Conservation (phyloP, 2,329 filamentous ascomycete species). For the Trichoderma breve region DNA sequence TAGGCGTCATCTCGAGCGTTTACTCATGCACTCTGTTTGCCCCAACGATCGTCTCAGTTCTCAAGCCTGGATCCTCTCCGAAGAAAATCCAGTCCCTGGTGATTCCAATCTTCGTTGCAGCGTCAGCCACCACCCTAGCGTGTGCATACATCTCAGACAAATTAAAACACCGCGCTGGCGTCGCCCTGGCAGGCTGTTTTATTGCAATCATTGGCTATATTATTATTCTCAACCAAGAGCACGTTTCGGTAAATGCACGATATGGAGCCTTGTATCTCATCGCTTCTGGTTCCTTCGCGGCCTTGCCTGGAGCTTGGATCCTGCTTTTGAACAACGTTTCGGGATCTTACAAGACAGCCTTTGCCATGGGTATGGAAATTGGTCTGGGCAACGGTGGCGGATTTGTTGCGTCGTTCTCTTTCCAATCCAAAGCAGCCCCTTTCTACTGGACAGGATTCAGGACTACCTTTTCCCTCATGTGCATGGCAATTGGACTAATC, state of each 20-base stretch:
- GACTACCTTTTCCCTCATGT: constrained; percentile 10
- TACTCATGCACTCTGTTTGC: constrained; percentile 12
- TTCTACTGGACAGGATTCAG: constrained; percentile 13
- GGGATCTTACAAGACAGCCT: constrained; percentile 9
- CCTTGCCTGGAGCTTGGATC: constrained; percentile 7
- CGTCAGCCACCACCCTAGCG: background rate
- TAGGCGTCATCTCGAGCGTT: constrained; percentile 11
- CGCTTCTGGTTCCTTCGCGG: constrained; percentile 4
- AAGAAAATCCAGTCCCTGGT: constrained; percentile 10
- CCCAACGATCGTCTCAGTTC: constrained; percentile 1
- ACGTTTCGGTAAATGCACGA: constrained; percentile 10
- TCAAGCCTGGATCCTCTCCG: background rate
- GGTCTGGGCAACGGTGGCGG: constrained; percentile 12
- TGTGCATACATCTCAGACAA: constrained; percentile 15
- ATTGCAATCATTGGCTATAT: constrained; percentile 12
- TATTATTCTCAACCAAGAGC: constrained; percentile 4
- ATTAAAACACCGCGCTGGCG: background rate
- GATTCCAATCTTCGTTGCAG: constrained; percentile 3
- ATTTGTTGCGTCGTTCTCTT: constrained; percentile 13
- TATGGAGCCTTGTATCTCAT: constrained; percentile 12
- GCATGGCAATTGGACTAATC: constrained; percentile 3
- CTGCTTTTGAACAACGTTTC: constrained; percentile 10
- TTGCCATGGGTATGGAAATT: constrained; percentile 17
- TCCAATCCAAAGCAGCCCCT: background rate
- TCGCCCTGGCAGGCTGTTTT: constrained; percentile 1